Percentiles rank a stretch among this genome's conserved stretches.
These are phyloP conservation scores for Solanum lignicaule DNA, from an alignment of 257 asterid genomes.

Conservation along the genomic window DNA sequence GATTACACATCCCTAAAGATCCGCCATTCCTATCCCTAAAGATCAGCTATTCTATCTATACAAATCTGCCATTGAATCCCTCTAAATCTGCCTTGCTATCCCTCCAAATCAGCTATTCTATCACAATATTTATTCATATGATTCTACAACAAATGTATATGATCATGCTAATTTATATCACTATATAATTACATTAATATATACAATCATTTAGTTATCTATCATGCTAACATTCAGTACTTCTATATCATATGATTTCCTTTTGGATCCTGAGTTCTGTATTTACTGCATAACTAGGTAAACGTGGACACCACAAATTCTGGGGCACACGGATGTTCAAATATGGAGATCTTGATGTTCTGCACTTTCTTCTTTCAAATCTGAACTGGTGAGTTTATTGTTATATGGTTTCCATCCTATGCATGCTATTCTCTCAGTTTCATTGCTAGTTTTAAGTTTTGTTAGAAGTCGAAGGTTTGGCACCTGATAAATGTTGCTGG, in stretches of 20 bases:
- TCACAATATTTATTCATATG: too few species aligned
- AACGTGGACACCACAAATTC: conserved; percentile 91
- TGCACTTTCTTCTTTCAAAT: conserved; percentile 97
- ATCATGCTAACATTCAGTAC: too few species aligned
- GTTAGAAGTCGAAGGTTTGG: not conserved
- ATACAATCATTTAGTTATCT: too few species aligned
- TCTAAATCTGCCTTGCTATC: too few species aligned
- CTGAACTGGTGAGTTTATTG: conserved; percentile 60
- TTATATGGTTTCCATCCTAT: not conserved
- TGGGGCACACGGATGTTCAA: conserved; percentile 99
- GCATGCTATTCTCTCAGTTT: conserved; percentile 1
- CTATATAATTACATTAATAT: too few species aligned
- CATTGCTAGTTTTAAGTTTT: not conserved
- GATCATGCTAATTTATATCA: too few species aligned
- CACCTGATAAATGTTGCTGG: not conserved
- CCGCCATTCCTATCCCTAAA: too few species aligned
- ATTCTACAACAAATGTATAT: too few species aligned
- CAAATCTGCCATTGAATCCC: too few species aligned
- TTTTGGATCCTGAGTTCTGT: not conserved
- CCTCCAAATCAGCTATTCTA: too few species aligned
- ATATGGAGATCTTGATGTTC: conserved; percentile 83
- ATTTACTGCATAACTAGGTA: conserved; percentile 44
- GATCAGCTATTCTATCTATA: too few species aligned
- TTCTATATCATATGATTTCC: not conserved
- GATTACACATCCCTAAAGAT: too few species aligned